Evolutionary conservation across 129 eudicot genomes (phyloP), one percentile per base, ranked within the genome.

Genomic region (Cynara cardunculus): DNA sequence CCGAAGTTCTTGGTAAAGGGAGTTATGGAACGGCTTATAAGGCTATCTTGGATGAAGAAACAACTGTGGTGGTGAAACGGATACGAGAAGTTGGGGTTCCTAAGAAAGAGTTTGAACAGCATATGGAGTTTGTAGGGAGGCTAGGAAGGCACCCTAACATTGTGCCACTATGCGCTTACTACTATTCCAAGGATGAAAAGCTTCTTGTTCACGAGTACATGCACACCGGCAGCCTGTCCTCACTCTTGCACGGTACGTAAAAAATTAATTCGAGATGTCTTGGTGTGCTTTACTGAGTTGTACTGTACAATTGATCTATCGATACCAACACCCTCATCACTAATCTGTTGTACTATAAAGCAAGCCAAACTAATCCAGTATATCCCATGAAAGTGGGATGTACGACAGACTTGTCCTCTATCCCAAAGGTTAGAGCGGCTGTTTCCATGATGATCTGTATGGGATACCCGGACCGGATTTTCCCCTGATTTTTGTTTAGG

Each of bases 1-100:
- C 99, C 22, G 99, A 95, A 56, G 96, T 95, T 56, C 93, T 95
- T 22, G 99, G 99, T n/a, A 95, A 95, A 72, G 99, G 99, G 35
- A 89, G 89, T 71, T 86, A 84, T 41, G 97, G 99, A 71, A 95
- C 97, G 0, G 87, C 97, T 16, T 95, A 95, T 71, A 95, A 90
- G 75, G 99, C 94, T 3, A 81, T 85, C 37, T 73, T 95, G 87
- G 99, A 95, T 39, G 99, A 95, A 66, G 90, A 86, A 70, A 90
- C 88, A 1, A 84, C 89, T 11, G 94, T 95, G 28, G 99, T 89
- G 64, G 99, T 95, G 79, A 95, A 95, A 81, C 81, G 99, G 59
- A 80, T 95, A 82, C 87, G 81, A 72, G 97, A 95, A 84, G 88
- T 90, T 6, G 89, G 86, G 32, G 85, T 87, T 46, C 87, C 83